Conservation (phyloP, 257 asterid genomes). For the Osmanthus fragrans region DNA sequence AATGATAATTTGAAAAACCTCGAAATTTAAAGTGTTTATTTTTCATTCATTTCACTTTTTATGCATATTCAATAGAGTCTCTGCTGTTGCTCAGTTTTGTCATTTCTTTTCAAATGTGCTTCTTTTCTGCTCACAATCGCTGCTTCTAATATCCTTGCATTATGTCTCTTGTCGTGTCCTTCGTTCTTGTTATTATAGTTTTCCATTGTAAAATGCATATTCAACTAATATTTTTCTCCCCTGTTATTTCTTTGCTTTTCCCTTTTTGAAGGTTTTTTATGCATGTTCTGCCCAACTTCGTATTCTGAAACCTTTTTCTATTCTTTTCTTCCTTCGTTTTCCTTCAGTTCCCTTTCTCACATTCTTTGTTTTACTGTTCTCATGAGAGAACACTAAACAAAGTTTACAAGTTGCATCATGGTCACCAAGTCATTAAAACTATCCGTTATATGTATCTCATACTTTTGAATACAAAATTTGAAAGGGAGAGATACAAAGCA, state of each 20-base stretch:
- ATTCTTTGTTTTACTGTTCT: not conserved
- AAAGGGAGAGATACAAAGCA: not conserved
- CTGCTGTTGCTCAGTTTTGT: slow-evolving; percentile 11
- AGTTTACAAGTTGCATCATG: not conserved
- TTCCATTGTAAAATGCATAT: not conserved
- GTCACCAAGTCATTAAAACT: not conserved
- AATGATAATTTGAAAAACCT: slow-evolving; percentile 12
- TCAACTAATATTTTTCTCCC: not conserved
- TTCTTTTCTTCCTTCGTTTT: not conserved
- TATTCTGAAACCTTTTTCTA: not conserved
- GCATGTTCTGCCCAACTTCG: not conserved
- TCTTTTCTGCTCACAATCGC: slow-evolving; percentile 7
- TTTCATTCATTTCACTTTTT: not conserved
- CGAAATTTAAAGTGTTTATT: not conserved
- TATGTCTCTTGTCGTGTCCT: not conserved
- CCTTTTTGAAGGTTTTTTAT: not conserved
- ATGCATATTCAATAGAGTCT: slow-evolving; percentile 1
- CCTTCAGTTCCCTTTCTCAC: not conserved
- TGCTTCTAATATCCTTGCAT: slow-evolving; percentile 7
- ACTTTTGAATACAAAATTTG: not conserved
- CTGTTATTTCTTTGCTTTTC: not conserved
- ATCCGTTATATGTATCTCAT: not conserved
- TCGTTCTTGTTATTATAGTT: not conserved
- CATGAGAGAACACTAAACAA: not conserved
- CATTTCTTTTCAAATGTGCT: not conserved